Evolutionary conservation across 345 rosid genomes (phyloP).

Genomic region (Erodium maritimum): DNA sequence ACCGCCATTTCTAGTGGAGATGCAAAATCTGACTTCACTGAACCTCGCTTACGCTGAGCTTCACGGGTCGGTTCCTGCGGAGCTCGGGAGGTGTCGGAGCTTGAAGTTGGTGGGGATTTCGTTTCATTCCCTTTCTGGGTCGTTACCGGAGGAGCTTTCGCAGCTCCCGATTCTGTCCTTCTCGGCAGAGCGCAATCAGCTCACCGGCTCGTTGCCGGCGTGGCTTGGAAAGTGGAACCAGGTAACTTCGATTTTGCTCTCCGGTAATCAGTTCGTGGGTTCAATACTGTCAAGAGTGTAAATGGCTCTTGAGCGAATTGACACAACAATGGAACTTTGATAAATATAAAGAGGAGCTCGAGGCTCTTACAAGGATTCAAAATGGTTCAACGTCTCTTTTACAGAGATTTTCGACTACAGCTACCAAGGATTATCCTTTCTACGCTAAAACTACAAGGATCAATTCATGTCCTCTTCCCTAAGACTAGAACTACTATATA

Average conservation of each 20-base stretch:
- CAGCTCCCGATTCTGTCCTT: conserved; percentile 47
- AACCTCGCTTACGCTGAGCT: conserved; percentile 50
- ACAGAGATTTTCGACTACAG: too few relatives aligned
- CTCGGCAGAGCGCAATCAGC: conserved; percentile 60
- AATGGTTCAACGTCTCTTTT: too few relatives aligned
- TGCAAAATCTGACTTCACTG: conserved; percentile 36
- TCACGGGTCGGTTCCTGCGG: conserved; percentile 56
- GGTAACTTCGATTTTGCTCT: conserved; percentile 47
- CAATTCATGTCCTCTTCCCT: too few relatives aligned
- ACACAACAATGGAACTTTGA: too few relatives aligned
- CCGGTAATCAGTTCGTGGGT: conserved; percentile 48
- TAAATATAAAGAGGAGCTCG: too few relatives aligned
- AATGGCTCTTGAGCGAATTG: too few relatives aligned
- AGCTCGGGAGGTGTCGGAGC: conserved; percentile 54
- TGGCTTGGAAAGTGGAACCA: conserved; percentile 69
- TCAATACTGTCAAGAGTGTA: too few relatives aligned
- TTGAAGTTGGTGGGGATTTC: conserved; percentile 58
- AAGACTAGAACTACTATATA: too few relatives aligned
- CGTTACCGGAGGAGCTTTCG: conserved; percentile 54
- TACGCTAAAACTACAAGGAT: too few relatives aligned
- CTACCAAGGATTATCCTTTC: too few relatives aligned
- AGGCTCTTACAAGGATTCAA: too few relatives aligned
- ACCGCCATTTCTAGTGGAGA: conserved; percentile 44
- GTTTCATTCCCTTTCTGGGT: conserved; percentile 57
- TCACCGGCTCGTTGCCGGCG: conserved; percentile 56